These are phyloP conservation scores for Fusarium devonianum DNA, from an alignment of 2,329 filamentous ascomycete species.

Conservation along the genomic window DNA sequence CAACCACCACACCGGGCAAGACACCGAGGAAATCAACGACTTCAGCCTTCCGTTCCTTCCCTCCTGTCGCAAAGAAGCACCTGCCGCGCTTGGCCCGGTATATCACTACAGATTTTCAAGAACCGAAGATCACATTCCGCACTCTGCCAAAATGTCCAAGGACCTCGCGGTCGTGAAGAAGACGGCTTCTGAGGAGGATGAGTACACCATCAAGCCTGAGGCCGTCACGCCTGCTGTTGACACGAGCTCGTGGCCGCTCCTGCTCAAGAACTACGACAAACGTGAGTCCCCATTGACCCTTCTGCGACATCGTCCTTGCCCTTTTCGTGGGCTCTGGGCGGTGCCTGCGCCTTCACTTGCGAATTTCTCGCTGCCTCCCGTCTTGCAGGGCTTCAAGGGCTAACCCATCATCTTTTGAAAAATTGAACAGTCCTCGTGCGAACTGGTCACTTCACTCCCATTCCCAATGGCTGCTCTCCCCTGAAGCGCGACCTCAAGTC, in stretches of 20 bases:
- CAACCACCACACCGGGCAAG: conserved; percentile 43
- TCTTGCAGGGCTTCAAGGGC: conserved; percentile 8
- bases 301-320: background rate
- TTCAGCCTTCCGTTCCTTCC: conserved; percentile 38
- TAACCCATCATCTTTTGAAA: conserved; percentile 32
- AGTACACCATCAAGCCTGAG: conserved; percentile 93
- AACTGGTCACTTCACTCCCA: conserved; percentile 96
- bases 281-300: conserved; percentile 61
- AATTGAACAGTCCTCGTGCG: conserved; percentile 78
- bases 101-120: conserved; percentile 31
- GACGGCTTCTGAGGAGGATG: conserved; percentile 62
- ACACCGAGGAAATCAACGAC: conserved; percentile 44
- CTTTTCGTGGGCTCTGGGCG: conserved; percentile 2
- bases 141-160: conserved; percentile 54
- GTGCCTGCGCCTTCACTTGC: conserved; percentile 12
- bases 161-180: conserved; percentile 50
- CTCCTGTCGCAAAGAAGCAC: conserved; percentile 38
- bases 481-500: conserved; percentile 95
- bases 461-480: conserved; percentile 89
- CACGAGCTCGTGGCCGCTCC: conserved; percentile 89
- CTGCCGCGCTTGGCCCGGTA: conserved; percentile 41
- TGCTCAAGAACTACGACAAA: conserved; percentile 96
- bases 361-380: background rate
- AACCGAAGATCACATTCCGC: conserved; percentile 22
- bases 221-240: conserved; percentile 78